phyloP scores from a whole-genome alignment of 1,284 basidiomycete species.

The Singerocomus inundabilis region DNA sequence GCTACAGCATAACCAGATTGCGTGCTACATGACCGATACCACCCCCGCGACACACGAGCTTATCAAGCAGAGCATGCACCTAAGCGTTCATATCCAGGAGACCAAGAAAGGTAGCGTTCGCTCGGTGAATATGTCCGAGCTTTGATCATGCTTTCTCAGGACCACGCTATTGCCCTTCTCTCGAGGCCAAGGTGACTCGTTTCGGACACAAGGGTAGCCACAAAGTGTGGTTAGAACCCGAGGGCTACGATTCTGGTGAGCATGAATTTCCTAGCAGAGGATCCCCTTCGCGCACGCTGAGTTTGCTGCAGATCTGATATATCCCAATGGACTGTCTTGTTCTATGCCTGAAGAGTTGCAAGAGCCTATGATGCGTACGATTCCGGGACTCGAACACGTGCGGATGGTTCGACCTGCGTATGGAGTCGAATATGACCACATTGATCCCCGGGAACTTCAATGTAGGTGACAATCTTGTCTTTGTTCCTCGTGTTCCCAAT shows the following conservation, averaged over 20 bases:
- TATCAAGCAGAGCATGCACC: slow-evolving; percentile 70
- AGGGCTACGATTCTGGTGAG: slow-evolving; percentile 81
- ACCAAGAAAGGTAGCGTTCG: slow-evolving; percentile 66
- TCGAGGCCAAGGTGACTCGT: slow-evolving; percentile 83
- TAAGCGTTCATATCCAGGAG: slow-evolving; percentile 83
- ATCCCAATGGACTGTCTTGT: slow-evolving; percentile 87
- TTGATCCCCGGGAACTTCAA: slow-evolving; percentile 81
- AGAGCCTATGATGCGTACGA: slow-evolving; percentile 74
- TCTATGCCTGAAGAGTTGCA: slow-evolving; percentile 85
- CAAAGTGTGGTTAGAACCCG: slow-evolving; percentile 86
- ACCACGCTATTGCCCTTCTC: slow-evolving; percentile 87
- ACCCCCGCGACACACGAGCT: slow-evolving; percentile 72
- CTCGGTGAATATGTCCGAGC: neutral
- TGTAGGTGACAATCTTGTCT: slow-evolving; percentile 41
- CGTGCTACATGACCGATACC: slow-evolving; percentile 75
- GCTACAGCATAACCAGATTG: slow-evolving; percentile 64
- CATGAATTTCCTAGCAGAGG: neutral
- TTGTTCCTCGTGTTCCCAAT: neutral
- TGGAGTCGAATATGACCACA: slow-evolving; percentile 90
- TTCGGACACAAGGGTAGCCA: slow-evolving; percentile 75
- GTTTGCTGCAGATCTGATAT: slow-evolving; percentile 62
- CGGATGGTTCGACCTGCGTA: slow-evolving; percentile 83
- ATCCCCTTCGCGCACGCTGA: neutral
- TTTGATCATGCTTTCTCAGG: slow-evolving; percentile 42
- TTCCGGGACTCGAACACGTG: slow-evolving; percentile 81